A percentile compares a stretch with the other conserved stretches of the same genome.
Evolutionary conservation across 2,329 filamentous ascomycete genomes (phyloP).

Genomic region (Cadophora malorum): DNA sequence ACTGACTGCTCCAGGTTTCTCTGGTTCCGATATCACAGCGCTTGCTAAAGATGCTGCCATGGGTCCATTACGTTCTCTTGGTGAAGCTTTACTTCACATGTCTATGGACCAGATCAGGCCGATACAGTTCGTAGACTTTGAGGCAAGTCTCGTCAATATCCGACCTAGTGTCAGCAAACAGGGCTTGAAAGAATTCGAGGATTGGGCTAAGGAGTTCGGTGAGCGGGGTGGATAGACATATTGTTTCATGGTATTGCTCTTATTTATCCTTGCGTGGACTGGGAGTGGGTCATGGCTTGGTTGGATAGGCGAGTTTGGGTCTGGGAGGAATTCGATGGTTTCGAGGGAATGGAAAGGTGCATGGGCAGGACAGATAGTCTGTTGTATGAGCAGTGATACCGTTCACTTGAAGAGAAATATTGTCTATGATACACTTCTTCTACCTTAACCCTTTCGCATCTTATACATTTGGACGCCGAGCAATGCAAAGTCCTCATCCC

Average conservation of each 20-base stretch:
- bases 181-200: conserved; percentile 87
- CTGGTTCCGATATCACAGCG: conserved; percentile 94
- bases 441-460: not conserved
- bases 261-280: not conserved
- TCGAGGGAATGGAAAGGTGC: not conserved
- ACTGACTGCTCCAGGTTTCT: too few species aligned
- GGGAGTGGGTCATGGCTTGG: not conserved
- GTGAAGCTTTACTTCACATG: conserved; percentile 88
- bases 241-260: conserved; percentile 8
- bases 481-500: conserved; percentile 14
- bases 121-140: conserved; percentile 83
- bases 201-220: conserved; percentile 93
- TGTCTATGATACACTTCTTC: not conserved
- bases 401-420: conserved; percentile 13
- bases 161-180: conserved; percentile 87
- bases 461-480: conserved; percentile 17
- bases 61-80: conserved; percentile 89
- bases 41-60: conserved; percentile 97
- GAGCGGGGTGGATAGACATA: conserved; percentile 76
- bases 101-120: conserved; percentile 93
- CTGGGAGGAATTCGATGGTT: not conserved
- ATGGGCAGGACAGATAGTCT: not conserved
- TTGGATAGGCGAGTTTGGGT: conserved; percentile 4
- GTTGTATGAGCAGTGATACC: conserved; percentile 17
- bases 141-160: conserved; percentile 82